These are phyloP conservation scores for Quillaja saponaria DNA, from an alignment of 306 rosid genomes.

Conservation along the genomic window DNA sequence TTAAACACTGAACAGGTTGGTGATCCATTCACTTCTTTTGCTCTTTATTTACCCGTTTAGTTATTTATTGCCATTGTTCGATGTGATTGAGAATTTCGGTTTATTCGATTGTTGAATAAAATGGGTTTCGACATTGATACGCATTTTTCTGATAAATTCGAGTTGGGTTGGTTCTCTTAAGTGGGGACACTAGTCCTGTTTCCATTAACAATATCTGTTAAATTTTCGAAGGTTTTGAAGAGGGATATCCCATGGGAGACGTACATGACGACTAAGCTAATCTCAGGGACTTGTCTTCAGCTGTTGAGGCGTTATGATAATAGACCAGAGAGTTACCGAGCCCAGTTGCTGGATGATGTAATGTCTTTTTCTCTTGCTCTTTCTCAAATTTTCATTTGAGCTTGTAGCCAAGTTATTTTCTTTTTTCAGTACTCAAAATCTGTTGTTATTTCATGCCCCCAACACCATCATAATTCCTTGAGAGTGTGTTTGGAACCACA, in stretches of 20 bases:
- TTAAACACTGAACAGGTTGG: slow-evolving; percentile 81
- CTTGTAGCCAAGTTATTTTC: not conserved
- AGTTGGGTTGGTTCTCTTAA: slow-evolving; percentile 1
- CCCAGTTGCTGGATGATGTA: slow-evolving; percentile 90
- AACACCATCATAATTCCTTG: slow-evolving; percentile 1
- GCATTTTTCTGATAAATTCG: not conserved
- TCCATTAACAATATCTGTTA: slow-evolving; percentile 14
- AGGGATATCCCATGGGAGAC: slow-evolving; percentile 99
- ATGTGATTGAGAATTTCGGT: slow-evolving; percentile 31
- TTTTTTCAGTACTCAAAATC: slow-evolving; percentile 1
- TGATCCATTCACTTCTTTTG: slow-evolving; percentile 24
- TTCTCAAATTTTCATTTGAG: not conserved
- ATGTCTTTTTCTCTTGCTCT: slow-evolving; percentile 7
- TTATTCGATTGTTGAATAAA: not conserved
- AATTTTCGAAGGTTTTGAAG: slow-evolving; percentile 61
- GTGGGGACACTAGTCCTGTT: not conserved
- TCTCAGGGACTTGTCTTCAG: slow-evolving; percentile 89
- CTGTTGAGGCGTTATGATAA: slow-evolving; percentile 90
- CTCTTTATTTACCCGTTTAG: not conserved
- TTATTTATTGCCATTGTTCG: slow-evolving; percentile 4
- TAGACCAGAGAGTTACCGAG: slow-evolving; percentile 75
- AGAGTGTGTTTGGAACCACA: no score
- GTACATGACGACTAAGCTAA: slow-evolving; percentile 90
- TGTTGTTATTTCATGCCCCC: not conserved
- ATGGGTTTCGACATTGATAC: not conserved